These are phyloP conservation scores for Ceratocystis cubensis DNA, from an alignment of 2,329 filamentous ascomycete genomes.

Conservation along the genomic window DNA sequence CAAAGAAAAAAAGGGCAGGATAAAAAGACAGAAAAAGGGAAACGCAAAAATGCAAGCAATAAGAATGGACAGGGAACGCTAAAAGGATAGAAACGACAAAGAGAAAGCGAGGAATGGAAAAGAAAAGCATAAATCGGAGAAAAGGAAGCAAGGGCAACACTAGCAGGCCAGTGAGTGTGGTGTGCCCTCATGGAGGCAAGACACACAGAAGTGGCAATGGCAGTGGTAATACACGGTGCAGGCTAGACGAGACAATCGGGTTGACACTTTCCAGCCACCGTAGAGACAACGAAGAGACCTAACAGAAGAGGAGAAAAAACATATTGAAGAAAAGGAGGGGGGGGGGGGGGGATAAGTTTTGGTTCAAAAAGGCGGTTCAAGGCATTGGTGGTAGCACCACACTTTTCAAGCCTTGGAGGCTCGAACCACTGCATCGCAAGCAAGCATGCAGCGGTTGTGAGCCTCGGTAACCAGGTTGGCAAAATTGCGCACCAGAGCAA, in stretches of 20 bases:
- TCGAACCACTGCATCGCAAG: not conserved
- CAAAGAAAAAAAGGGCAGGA: slow-evolving; percentile 21
- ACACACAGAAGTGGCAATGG: not conserved
- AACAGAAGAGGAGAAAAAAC: slow-evolving; percentile 17
- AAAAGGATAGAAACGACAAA: not conserved
- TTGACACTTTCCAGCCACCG: slow-evolving; percentile 8
- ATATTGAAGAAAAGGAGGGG: not conserved
- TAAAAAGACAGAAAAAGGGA: slow-evolving; percentile 1
- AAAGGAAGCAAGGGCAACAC: too few relatives aligned
- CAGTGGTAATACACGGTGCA: slow-evolving; percentile 6
- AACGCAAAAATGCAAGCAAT: not conserved
- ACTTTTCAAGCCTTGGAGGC: slow-evolving; percentile 14
- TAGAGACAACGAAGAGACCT: slow-evolving; percentile 9
- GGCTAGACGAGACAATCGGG: slow-evolving; percentile 4
- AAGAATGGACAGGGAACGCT: not conserved
- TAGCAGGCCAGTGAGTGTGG: not conserved
- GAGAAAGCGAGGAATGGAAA: not conserved
- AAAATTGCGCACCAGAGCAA: slow-evolving; percentile 85
- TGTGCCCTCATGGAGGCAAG: not conserved
- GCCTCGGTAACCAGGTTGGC: slow-evolving; percentile 77
- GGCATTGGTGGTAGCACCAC: not conserved
- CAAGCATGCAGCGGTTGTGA: slow-evolving; percentile 28
- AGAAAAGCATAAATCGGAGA: not conserved
- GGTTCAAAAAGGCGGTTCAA: slow-evolving; percentile 12
- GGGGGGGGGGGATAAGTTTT: not conserved